These are phyloP conservation scores for Penicillium simplicissimum DNA, from an alignment of 495 filamentous ascomycete genomes.

Conservation along the genomic window DNA sequence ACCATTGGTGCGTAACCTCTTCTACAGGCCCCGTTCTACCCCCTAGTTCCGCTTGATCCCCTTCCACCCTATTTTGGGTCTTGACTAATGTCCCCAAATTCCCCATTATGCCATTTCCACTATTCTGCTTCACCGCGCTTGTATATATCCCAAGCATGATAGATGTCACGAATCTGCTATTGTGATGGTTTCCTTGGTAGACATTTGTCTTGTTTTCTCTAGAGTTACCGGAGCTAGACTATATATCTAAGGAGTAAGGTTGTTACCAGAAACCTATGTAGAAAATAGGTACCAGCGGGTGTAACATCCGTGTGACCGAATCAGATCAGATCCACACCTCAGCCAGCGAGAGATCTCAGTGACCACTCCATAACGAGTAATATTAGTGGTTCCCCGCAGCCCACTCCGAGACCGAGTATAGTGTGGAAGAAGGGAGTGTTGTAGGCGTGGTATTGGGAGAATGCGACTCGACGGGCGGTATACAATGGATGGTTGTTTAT, in stretches of 20 bases:
- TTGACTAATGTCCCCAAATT: not conserved
- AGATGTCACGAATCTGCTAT: conserved; percentile 19
- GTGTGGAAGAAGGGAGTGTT: not conserved
- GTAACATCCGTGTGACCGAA: not conserved
- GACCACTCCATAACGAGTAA: too few relatives aligned
- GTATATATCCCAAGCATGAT: conserved; percentile 29
- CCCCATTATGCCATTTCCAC: conserved; percentile 1
- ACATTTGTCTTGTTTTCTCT: not conserved
- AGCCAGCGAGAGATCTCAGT: not conserved
- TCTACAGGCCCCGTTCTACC: not conserved
- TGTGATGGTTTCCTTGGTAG: not conserved
- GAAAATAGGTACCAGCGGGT: too few relatives aligned
- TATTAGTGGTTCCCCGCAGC: not conserved
- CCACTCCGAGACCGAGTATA: not conserved
- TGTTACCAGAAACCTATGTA: not conserved
- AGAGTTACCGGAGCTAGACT: not conserved
- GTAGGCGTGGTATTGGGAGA: not conserved
- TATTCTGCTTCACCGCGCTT: conserved; percentile 6
- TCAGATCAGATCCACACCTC: not conserved
- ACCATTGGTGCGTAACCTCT: not conserved
- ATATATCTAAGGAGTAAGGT: not conserved
- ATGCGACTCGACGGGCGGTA: too few relatives aligned
- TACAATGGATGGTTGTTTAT: too few relatives aligned
- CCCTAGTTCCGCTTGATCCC: not conserved
- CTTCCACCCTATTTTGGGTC: not conserved